Percentiles rank a stretch among this genome's conserved stretches.
Evolutionary conservation across 129 eudicot genomes (phyloP).

Genomic region (Erigeron canadensis): DNA sequence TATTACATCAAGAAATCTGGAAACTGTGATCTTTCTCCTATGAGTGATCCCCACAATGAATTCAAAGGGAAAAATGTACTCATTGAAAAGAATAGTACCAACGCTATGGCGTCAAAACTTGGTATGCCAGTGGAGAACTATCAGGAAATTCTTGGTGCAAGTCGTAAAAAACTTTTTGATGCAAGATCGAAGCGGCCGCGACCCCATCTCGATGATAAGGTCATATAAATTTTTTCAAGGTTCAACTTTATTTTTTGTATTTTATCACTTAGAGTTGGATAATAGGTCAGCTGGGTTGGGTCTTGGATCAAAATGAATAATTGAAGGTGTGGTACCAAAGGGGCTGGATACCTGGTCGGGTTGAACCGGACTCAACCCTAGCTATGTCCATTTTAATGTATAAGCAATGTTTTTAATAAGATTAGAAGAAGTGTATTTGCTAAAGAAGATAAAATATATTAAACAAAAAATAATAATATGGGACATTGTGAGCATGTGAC

Average conservation of each 20-base stretch:
- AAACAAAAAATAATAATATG: background rate
- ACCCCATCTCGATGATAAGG: slow-evolving; percentile 94
- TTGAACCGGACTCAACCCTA: background rate
- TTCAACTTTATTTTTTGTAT: background rate
- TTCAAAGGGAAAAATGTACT: slow-evolving; percentile 86
- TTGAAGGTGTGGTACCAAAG: too few species aligned
- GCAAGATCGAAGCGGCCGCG: slow-evolving; percentile 76
- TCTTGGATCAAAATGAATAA: too few species aligned
- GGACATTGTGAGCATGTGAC: slow-evolving; percentile 17
- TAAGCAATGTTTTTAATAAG: background rate
- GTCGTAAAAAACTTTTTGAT: slow-evolving; percentile 69
- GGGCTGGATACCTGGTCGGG: background rate
- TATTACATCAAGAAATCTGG: slow-evolving; percentile 76
- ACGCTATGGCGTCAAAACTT: slow-evolving; percentile 61
- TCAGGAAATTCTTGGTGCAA: slow-evolving; percentile 55
- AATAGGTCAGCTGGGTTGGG: too few species aligned
- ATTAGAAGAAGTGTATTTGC: background rate
- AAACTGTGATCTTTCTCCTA: slow-evolving; percentile 82
- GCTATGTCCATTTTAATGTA: background rate
- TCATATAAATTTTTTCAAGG: slow-evolving; percentile 10
- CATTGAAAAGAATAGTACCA: slow-evolving; percentile 65
- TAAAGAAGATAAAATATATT: background rate
- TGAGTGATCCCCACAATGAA: slow-evolving; percentile 89
- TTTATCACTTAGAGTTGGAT: too few species aligned
- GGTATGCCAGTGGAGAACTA: slow-evolving; percentile 56